These are phyloP conservation scores for Infundibulicybe gibba DNA, from an alignment of 768 basidiomycete genomes.

Conservation along the genomic window DNA sequence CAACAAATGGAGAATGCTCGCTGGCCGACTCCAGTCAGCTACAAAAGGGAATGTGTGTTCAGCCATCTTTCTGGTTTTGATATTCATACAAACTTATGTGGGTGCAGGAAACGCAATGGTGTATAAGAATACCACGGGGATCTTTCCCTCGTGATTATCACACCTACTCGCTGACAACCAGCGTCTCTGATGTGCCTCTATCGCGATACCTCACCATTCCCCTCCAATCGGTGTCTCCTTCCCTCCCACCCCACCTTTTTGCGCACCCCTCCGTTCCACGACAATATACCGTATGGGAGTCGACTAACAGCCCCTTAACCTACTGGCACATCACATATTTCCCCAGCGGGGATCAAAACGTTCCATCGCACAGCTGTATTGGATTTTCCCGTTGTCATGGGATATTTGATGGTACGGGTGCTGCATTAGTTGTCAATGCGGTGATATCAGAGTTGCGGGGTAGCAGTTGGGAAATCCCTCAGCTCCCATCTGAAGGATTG, in stretches of 20 bases:
- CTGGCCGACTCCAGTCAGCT: conserved; percentile 22
- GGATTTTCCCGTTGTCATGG: conserved; percentile 40
- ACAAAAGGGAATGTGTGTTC: conserved; percentile 13
- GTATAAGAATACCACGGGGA: conserved; percentile 31
- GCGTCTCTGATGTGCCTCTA: conserved; percentile 27
- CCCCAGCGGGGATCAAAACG: conserved; percentile 24
- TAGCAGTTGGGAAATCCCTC: conserved; percentile 30
- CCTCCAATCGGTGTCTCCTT: conserved; percentile 23
- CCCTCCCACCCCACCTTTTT: conserved; percentile 34
- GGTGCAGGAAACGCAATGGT: conserved; percentile 27
- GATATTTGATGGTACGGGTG: conserved; percentile 38
- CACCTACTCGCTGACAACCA: conserved; percentile 31
- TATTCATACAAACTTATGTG: neutral
- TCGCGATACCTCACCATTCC: conserved; percentile 31
- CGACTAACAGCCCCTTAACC: conserved; percentile 29
- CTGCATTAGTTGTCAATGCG: conserved; percentile 29
- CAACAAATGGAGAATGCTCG: conserved; percentile 27
- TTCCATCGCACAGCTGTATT: conserved; percentile 29
- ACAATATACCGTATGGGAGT: conserved; percentile 30
- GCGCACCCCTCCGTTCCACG: conserved; percentile 34
- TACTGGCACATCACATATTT: conserved; percentile 43
- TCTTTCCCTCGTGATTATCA: conserved; percentile 26
- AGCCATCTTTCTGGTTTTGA: neutral
- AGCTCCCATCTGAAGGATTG: conserved; percentile 24
- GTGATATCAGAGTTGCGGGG: conserved; percentile 35